These are phyloP conservation scores for Phytophthora foliorum DNA, from an alignment of 352 stramenopile genomes.

Conservation along the genomic window DNA sequence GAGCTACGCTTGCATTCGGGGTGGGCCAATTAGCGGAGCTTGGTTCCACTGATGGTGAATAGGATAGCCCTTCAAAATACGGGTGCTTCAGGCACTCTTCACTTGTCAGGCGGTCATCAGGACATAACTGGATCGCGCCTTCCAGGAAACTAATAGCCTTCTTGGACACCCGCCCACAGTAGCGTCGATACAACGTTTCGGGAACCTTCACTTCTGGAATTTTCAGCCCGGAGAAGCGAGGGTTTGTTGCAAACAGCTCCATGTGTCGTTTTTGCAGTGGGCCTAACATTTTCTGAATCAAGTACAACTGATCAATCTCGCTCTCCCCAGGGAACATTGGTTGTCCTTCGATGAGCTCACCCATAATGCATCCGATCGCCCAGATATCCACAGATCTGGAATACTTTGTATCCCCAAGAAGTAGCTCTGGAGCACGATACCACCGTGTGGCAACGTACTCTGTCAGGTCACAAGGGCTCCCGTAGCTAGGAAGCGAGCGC, in stretches of 20 bases:
- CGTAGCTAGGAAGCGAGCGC: constrained; percentile 78
- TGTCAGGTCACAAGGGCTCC: constrained; percentile 95
- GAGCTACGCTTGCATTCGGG: constrained; percentile 5
- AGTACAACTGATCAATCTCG: constrained; percentile 98
- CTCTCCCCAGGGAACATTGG: constrained; percentile 99
- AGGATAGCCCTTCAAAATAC: constrained; percentile 88
- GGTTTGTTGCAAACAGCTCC: constrained; percentile 93
- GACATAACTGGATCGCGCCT: constrained; percentile 77
- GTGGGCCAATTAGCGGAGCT: constrained; percentile 11
- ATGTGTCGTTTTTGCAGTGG: constrained; percentile 95
- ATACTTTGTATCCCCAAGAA: constrained; percentile 99
- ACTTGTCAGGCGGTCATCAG: constrained; percentile 79
- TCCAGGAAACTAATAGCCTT: constrained; percentile 87
- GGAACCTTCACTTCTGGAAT: constrained; percentile 93
- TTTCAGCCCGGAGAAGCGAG: constrained; percentile 93
- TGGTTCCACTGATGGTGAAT: constrained; percentile 20
- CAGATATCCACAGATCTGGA: constrained; percentile 96
- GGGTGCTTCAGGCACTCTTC: constrained; percentile 85
- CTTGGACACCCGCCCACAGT: constrained; percentile 89
- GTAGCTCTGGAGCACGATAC: constrained; percentile 99
- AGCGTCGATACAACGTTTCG: constrained; percentile 93
- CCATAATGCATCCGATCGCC: constrained; percentile 98
- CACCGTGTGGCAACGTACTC: constrained; percentile 99
- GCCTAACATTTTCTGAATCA: constrained; percentile 99
- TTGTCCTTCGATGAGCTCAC: constrained; percentile 97